These are phyloP conservation scores for Aureococcus anophagefferens DNA, from an alignment of 108 stramenopile species.

Conservation along the genomic window DNA sequence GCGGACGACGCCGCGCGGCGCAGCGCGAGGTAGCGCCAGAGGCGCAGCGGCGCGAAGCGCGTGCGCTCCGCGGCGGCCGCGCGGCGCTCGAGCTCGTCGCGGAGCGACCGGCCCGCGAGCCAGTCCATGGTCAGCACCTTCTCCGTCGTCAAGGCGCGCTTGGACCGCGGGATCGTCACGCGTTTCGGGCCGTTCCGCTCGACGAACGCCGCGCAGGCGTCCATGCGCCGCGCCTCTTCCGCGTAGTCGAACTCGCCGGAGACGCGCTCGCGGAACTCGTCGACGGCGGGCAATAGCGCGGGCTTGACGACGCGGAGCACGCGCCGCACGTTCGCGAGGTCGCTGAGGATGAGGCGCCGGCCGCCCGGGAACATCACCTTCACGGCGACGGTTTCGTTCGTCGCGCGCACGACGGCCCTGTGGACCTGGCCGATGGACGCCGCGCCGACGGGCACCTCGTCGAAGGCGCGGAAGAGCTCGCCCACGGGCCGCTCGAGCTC, in stretches of 20 bases:
- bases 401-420: no score
- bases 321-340: not conserved
- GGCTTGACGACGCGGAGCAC: not conserved
- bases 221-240: not conserved
- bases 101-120: not conserved
- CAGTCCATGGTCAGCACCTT: not conserved
- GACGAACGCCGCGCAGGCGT: not conserved
- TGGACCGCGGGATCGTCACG: not conserved
- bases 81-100: not conserved
- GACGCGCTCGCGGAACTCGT: not conserved
- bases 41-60: not conserved
- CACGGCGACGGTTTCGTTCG: not conserved
- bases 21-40: not conserved
- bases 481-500: not conserved
- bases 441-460: not conserved
- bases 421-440: not conserved
- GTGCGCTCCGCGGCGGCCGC: not conserved
- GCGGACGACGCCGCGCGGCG: not conserved
- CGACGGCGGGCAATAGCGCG: not conserved
- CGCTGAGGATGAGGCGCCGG: not conserved
- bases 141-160: not conserved
- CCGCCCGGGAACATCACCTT: not conserved
- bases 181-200: not conserved
- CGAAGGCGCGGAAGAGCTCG: not conserved
- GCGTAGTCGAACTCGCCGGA: not conserved